Percentiles rank a stretch among this genome's conserved stretches.
Conservation (phyloP, 78 protist genomes). For the Abeoforma whisleri region DNA sequence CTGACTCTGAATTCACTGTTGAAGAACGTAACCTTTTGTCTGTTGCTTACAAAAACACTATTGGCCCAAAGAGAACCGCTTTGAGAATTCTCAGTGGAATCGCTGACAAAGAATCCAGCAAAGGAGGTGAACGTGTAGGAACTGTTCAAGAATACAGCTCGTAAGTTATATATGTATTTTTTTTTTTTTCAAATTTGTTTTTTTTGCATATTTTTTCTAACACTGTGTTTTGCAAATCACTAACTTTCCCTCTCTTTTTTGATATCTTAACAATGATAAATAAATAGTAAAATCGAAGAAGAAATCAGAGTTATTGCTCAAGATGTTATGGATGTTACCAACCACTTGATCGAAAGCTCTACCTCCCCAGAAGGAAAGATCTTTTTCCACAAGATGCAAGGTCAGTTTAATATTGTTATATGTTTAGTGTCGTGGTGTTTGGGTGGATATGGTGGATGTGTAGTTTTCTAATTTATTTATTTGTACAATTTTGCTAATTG, state of each 20-base stretch:
- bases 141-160: neutral
- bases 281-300: neutral
- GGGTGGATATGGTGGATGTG: too few relatives aligned
- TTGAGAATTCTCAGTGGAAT: neutral
- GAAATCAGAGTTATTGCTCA: neutral
- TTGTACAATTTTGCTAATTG: too few relatives aligned
- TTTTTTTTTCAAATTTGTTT: too few relatives aligned
- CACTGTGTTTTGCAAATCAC: too few relatives aligned
- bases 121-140: neutral
- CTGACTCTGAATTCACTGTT: slow-evolving; percentile 72
- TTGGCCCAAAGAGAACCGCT: slow-evolving; percentile 57
- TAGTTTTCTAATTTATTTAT: too few relatives aligned
- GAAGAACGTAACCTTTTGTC: slow-evolving; percentile 93
- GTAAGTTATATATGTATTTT: too few relatives aligned
- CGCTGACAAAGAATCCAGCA: neutral
- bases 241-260: neutral
- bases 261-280: neutral
- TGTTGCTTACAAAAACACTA: slow-evolving; percentile 94
- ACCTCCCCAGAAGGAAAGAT: neutral
- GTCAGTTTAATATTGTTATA: too few relatives aligned
- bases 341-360: neutral
- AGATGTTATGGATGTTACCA: neutral
- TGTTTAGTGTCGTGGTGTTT: too few relatives aligned
- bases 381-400: neutral
- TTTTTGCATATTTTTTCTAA: too few relatives aligned